Evolutionary conservation across 1,139 yeast genomes (phyloP), one percentile per base, ranked within the genome.

Genomic region (Arxiozyma bovina): DNA sequence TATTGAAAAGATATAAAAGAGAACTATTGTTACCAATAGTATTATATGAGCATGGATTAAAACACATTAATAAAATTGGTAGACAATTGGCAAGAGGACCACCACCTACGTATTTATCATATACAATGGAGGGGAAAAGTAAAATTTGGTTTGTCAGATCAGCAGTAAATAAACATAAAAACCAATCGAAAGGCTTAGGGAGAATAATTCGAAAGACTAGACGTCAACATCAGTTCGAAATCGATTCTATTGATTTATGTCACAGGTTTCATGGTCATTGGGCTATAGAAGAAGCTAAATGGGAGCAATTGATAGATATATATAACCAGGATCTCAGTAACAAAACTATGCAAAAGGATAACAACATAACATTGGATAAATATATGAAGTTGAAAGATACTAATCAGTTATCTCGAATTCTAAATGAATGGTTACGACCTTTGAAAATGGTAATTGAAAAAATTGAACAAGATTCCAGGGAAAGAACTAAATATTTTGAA

Each of bases 121-220:
- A 61, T 47, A 66, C 70, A 6, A 55, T 57, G 20, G 63, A 62
- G 5, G 69, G 69, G 3, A 59, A 57, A 18, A 54, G 61, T 17
- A 60, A 57, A 40, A 61, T 68, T 3, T 67, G 69, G 69, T 68
- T 67, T 55, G 60, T 68, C 4, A 55, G 70, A 50, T 63, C 69
- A 5, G 60, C 64, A 0, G 42, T 67, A 8, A 68, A 67, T 54
- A 66, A 63, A 45, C 57, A 58, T 9, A 57, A 53, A 44, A 54
- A 56, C 8, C 70, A 65, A 54, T 65, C 70, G 3, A 63, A 58
- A 38, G 57, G 54, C 1, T 50, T 68, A n/a, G 60, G 63, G 5
- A 49, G 52, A 20, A 43, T 64, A 1, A 61, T 68, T 40, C 54
- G 61, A 12, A 43, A 48, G 5, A 63, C 61, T 38, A 65, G 60